Evolutionary conservation across 2,329 filamentous ascomycete genomes (phyloP).

Genomic region (Tolypocladium paradoxum): DNA sequence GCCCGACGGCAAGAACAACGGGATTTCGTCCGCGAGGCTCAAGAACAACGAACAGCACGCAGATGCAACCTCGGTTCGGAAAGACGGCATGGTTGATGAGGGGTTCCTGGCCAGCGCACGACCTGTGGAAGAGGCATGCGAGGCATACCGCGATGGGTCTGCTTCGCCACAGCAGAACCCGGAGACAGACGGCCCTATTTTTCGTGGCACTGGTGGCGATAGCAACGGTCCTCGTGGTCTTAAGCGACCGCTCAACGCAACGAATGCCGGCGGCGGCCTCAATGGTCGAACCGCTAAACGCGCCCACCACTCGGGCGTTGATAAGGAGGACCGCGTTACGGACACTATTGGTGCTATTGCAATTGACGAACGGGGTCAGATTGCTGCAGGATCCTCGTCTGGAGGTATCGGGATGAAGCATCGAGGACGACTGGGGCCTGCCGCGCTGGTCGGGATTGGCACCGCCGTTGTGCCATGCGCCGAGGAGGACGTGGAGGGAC

Average conservation of each 20-base stretch:
- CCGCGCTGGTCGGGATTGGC: conserved; percentile 84
- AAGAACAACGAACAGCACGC: background rate
- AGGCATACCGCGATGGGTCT: conserved; percentile 8
- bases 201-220: conserved; percentile 1
- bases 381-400: conserved; percentile 91
- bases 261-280: conserved; percentile 2
- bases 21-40: background rate
- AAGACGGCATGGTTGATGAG: background rate
- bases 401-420: conserved; percentile 99
- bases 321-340: conserved; percentile 55
- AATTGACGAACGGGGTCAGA: conserved; percentile 73
- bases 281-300: conserved; percentile 7
- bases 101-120: background rate
- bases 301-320: conserved; percentile 9
- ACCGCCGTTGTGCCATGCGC: conserved; percentile 78
- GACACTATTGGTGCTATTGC: conserved; percentile 96
- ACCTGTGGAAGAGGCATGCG: background rate
- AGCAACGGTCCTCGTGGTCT: conserved; percentile 15
- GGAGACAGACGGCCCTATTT: background rate
- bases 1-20: background rate
- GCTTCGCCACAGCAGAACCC: conserved; percentile 7
- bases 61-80: background rate
- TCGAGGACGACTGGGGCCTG: conserved; percentile 79
- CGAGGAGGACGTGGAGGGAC: conserved; percentile 54
- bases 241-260: conserved; percentile 20